Base-by-base conservation (phyloP, 73 alveolate genomes). In the Paraurostyla sp. region DNA sequence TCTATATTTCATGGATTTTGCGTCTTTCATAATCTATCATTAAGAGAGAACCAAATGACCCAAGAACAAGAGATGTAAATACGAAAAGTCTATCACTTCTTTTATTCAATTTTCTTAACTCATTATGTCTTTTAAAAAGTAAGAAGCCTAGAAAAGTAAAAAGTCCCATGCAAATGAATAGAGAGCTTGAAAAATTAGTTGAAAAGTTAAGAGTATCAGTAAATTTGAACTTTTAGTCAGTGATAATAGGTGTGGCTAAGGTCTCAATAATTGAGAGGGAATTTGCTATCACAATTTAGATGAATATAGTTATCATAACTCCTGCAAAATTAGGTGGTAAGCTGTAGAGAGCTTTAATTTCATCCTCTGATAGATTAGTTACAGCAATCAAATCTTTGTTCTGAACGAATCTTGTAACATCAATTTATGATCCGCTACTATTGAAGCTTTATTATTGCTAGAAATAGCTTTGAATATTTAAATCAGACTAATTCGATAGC, bases 351-450 rank as follows among this genome's bases (percentile, higher is more conserved):
- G 82, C 82, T 40, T 22, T 65, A 6, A 65, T 65, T 65, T 65
- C 82, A 2, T 65, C 82, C 38, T 65, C 82, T 38, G 82, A 35
- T 38, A 65, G 7, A 22, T 65, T 65, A 1, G 58, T 65, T 2
- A 58, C 82, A 16, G 56, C 82, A 38, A 65, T 65, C 33, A 65
- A 23, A 22, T 65, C 82, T 30, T 65, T 65, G 41, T 65, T 65
- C 42, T 65, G 9, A 1, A 65, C 82, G 25, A 38, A 65, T 65
- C 36, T 65, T 3, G 40, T 32, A 30, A 65, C 25, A 65, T 65
- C 82, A 36, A 65, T 65, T 36, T 65, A 36, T 9, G 54, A 38
- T 9, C 41, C 82, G 41, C 58, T 65, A 65, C 41, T 65, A 0
- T 23, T 11, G 58, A 65, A 65, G 38, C 82, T 65, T 38, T 65